phyloP scores from a whole-genome alignment of 202 grass and related monocot species.

The Cymbopogon flexuosus region DNA sequence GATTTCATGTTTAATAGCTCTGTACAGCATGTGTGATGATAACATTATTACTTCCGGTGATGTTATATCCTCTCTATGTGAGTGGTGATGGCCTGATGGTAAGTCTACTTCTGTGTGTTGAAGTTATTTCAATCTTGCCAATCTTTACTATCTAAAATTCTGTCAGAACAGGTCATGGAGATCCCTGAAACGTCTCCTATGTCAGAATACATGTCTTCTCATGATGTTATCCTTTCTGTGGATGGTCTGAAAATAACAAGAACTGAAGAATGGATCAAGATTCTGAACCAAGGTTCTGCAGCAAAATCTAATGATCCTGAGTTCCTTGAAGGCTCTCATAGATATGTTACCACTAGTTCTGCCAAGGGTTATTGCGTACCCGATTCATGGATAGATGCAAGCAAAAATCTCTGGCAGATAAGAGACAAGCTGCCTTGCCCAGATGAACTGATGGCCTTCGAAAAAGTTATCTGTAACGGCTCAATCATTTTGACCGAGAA shows the following conservation, averaged over 20 bases:
- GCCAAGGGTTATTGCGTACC: slow-evolving; percentile 82
- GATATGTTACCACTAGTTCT: slow-evolving; percentile 33
- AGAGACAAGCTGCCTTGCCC: slow-evolving; percentile 53
- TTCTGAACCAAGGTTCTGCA: slow-evolving; percentile 43
- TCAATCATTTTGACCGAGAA: slow-evolving; percentile 29
- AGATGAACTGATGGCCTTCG: slow-evolving; percentile 54
- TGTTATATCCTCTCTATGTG: slow-evolving; percentile 60
- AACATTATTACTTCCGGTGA: slow-evolving; percentile 56
- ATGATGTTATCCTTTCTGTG: slow-evolving; percentile 74
- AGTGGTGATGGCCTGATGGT: slow-evolving; percentile 74
- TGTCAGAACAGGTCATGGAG: slow-evolving; percentile 54
- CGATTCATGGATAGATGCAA: slow-evolving; percentile 65
- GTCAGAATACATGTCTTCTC: slow-evolving; percentile 53
- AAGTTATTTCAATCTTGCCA: slow-evolving; percentile 18
- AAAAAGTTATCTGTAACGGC: slow-evolving; percentile 34
- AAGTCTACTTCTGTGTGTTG: slow-evolving; percentile 38
- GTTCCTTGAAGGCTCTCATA: slow-evolving; percentile 35
- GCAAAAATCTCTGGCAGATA: slow-evolving; percentile 54
- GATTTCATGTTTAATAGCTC: slow-evolving; percentile 61
- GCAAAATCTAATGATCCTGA: slow-evolving; percentile 20
- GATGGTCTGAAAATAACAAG: slow-evolving; percentile 68
- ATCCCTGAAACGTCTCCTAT: slow-evolving; percentile 61
- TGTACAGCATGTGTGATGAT: slow-evolving; percentile 68
- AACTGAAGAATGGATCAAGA: slow-evolving; percentile 59
- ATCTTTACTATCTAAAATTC: slow-evolving; percentile 28